phyloP scores from a whole-genome alignment of 805 yeast genomes.

The Candida andamanensis region DNA sequence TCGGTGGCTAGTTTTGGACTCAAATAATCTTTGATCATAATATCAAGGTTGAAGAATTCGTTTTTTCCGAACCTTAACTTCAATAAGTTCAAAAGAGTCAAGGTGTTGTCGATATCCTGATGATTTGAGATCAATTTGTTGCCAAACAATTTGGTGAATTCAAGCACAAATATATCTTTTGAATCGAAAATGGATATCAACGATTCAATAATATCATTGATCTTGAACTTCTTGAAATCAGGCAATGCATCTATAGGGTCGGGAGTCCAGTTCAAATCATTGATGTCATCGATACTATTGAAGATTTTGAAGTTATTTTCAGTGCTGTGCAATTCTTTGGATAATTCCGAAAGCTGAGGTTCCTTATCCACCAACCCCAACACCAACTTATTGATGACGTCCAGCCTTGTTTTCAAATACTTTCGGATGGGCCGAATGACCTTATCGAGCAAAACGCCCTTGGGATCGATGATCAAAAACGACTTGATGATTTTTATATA shows the following conservation, averaged over 20 bases:
- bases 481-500: constrained; percentile 70
- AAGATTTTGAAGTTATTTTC: constrained; percentile 7
- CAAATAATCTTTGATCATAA: constrained; percentile 73
- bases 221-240: constrained; percentile 60
- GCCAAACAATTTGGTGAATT: constrained; percentile 59
- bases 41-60: constrained; percentile 66
- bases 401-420: constrained; percentile 67
- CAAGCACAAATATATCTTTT: constrained; percentile 60
- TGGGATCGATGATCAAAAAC: constrained; percentile 74
- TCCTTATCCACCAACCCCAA: constrained; percentile 54
- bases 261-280: constrained; percentile 65
- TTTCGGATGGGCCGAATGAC: constrained; percentile 72
- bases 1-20: constrained; percentile 13
- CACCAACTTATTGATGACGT: constrained; percentile 66
- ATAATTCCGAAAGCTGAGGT: constrained; percentile 44
- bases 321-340: constrained; percentile 43
- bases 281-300: constrained; percentile 32
- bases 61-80: constrained; percentile 62
- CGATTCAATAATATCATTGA: constrained; percentile 65
- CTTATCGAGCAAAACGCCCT: constrained; percentile 75
- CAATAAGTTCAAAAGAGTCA: constrained; percentile 45
- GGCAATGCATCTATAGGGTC: constrained; percentile 90
- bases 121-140: constrained; percentile 45
- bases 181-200: constrained; percentile 68
- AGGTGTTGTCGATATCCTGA: constrained; percentile 22